A percentile compares a stretch with the other conserved stretches of the same genome.
Evolutionary conservation across 169 alveolate genomes (phyloP).

Genomic region (Eimeria maxima): DNA sequence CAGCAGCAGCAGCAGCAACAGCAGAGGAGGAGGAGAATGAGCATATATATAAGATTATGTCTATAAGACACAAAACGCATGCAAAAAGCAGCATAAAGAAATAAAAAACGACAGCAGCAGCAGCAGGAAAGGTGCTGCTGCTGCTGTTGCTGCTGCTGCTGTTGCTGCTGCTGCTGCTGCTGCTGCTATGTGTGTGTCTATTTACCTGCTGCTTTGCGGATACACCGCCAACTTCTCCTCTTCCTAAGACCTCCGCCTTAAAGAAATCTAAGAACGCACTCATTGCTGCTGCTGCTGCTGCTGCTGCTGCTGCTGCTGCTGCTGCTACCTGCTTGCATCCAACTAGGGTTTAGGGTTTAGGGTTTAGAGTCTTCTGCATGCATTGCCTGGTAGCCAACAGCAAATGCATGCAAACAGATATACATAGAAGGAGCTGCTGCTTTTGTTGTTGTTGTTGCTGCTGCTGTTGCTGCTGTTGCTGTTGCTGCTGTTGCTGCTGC

Average conservation of each 20-base stretch:
- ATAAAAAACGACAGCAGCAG: not conserved
- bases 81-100: not conserved
- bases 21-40: not conserved
- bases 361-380: too few species aligned
- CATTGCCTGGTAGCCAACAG: too few species aligned
- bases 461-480: conserved; percentile 3
- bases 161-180: not conserved
- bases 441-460: not conserved
- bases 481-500: conserved; percentile 32
- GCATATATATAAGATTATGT: not conserved
- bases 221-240: not conserved
- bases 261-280: conserved; percentile 31
- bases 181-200: not conserved
- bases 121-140: not conserved
- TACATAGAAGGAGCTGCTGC: too few species aligned
- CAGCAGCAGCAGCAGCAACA: conserved; percentile 22
- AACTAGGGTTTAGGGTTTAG: too few species aligned
- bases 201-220: conserved; percentile 44
- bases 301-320: conserved; percentile 45
- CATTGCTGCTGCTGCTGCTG: conserved; percentile 27
- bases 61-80: too few species aligned
- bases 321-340: too few species aligned
- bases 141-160: not conserved
- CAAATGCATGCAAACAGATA: too few species aligned
- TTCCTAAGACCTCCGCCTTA: conserved; percentile 25